Conservation (phyloP, 2,329 filamentous ascomycete genomes). For the Pseudovirgaria hyperparasitica region DNA sequence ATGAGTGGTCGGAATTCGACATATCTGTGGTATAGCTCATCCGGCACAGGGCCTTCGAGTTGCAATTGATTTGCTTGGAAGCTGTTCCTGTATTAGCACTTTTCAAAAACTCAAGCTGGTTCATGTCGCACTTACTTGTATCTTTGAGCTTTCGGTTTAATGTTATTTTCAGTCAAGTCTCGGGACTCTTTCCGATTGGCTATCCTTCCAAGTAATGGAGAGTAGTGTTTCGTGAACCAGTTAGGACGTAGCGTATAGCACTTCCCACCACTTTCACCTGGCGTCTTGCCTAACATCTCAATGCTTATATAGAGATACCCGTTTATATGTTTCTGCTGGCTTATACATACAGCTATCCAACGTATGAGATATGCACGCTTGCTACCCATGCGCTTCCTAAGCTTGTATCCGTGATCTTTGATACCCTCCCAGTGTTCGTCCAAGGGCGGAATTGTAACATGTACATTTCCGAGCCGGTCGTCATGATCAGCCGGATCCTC, state of each 20-base stretch:
- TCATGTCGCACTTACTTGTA: constrained; percentile 53
- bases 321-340: constrained; percentile 50
- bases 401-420: constrained; percentile 49
- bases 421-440: constrained; percentile 57
- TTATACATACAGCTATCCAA: constrained; percentile 51
- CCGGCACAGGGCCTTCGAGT: constrained; percentile 68
- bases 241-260: constrained; percentile 70
- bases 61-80: constrained; percentile 93
- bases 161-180: constrained; percentile 20
- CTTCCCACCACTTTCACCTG: constrained; percentile 49
- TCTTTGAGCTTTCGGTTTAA: constrained; percentile 42
- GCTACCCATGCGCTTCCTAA: constrained; percentile 76
- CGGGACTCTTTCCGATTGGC: constrained; percentile 50
- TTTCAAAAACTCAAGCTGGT: constrained; percentile 6
- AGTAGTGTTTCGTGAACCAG: constrained; percentile 72
- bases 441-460: constrained; percentile 50
- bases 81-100: constrained; percentile 31
- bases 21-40: constrained; percentile 75
- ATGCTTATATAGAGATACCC: constrained; percentile 62
- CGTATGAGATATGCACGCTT: constrained; percentile 74
- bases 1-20: constrained; percentile 90
- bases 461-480: constrained; percentile 78
- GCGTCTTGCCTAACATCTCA: constrained; percentile 63
- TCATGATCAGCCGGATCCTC: constrained; percentile 80
- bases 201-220: constrained; percentile 74